Evolutionary conservation across 352 stramenopile species (phyloP).

Genomic region (Peronospora farinosa): DNA sequence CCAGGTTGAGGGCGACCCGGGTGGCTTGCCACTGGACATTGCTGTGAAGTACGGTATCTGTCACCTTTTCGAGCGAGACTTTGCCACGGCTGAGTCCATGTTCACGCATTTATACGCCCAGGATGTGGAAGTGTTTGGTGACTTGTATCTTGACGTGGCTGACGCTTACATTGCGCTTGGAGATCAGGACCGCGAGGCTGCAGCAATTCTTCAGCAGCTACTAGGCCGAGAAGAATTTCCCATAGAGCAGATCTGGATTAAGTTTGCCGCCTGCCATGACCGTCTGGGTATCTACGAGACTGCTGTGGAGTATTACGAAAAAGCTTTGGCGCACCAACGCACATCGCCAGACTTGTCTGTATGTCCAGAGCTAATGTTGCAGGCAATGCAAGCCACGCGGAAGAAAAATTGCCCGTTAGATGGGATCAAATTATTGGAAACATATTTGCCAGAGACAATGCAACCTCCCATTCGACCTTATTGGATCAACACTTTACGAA

Average conservation of each 20-base stretch:
- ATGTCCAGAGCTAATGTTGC: slow-evolving; percentile 56
- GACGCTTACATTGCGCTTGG: slow-evolving; percentile 73
- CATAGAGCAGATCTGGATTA: slow-evolving; percentile 76
- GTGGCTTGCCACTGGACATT: slow-evolving; percentile 75
- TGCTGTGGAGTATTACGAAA: slow-evolving; percentile 77
- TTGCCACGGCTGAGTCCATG: slow-evolving; percentile 68
- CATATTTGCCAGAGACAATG: slow-evolving; percentile 60
- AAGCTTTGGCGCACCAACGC: slow-evolving; percentile 51
- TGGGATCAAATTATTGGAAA: slow-evolving; percentile 51
- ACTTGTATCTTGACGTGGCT: slow-evolving; percentile 79
- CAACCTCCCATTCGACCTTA: slow-evolving; percentile 73
- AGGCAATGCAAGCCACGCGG: slow-evolving; percentile 58
- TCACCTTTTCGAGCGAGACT: slow-evolving; percentile 70
- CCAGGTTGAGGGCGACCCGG: slow-evolving; percentile 57
- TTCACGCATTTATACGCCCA: slow-evolving; percentile 80
- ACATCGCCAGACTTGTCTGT: slow-evolving; percentile 43
- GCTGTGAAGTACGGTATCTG: slow-evolving; percentile 85
- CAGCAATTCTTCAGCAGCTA: slow-evolving; percentile 61
- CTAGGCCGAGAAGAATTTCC: slow-evolving; percentile 62
- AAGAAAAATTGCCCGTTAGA: slow-evolving; percentile 43
- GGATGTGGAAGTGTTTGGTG: slow-evolving; percentile 78
- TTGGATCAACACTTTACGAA: slow-evolving; percentile 53
- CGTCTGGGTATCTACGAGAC: slow-evolving; percentile 54
- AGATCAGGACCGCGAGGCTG: slow-evolving; percentile 58
- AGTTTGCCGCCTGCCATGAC: slow-evolving; percentile 71